Evolutionary conservation across 371 early-diverging fungal genomes (phyloP).

Genomic region (Lichtheimia hyalospora): DNA sequence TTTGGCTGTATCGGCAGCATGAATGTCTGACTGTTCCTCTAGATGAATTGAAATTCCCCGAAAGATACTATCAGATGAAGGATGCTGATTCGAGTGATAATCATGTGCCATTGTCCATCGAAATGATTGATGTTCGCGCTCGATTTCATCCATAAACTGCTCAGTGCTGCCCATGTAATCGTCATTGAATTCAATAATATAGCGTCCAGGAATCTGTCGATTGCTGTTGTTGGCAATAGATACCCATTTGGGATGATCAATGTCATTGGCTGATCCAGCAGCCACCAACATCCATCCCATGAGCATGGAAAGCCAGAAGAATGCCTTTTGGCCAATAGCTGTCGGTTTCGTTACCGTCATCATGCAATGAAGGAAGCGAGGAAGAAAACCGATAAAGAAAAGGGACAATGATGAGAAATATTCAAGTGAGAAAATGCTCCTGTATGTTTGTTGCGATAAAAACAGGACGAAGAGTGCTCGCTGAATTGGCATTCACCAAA

Average conservation of each 20-base stretch:
- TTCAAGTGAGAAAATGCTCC: too few relatives aligned
- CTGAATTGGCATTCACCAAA: too few relatives aligned
- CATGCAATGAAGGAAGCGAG: too few relatives aligned
- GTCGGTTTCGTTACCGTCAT: too few relatives aligned
- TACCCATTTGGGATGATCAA: slow-evolving; percentile 14
- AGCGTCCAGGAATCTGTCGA: slow-evolving; percentile 27
- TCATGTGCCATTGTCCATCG: slow-evolving; percentile 27
- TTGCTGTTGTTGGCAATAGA: not conserved
- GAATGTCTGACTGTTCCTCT: slow-evolving; percentile 1
- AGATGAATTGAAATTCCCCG: slow-evolving; percentile 35
- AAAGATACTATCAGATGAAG: slow-evolving; percentile 18
- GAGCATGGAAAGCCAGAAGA: too few relatives aligned
- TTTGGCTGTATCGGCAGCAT: not conserved
- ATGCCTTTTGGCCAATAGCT: too few relatives aligned
- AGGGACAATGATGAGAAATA: too few relatives aligned
- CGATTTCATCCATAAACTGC: slow-evolving; percentile 24
- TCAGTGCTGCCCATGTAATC: slow-evolving; percentile 19
- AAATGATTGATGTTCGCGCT: slow-evolving; percentile 16
- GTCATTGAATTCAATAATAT: slow-evolving; percentile 38
- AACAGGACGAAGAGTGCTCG: too few relatives aligned
- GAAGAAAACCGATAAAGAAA: too few relatives aligned
- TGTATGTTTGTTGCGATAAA: too few relatives aligned
- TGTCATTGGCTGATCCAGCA: not conserved
- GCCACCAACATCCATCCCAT: too few relatives aligned
- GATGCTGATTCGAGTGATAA: slow-evolving; percentile 4